phyloP scores from a whole-genome alignment of 306 rosid species.

The Crotalaria pallida region DNA sequence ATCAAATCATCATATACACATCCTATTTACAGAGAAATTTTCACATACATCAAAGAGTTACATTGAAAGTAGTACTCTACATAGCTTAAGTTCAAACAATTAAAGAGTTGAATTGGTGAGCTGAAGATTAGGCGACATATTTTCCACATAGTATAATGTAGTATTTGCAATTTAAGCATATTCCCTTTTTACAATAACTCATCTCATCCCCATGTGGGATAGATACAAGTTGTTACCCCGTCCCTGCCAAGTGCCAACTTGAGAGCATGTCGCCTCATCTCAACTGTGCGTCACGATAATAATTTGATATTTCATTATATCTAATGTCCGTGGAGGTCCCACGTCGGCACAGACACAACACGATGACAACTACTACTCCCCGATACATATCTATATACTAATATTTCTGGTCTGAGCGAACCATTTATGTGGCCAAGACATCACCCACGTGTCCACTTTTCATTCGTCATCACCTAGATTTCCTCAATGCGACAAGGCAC shows the following conservation, averaged over 20 bases:
- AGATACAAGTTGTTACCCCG: background rate
- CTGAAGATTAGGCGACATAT: background rate
- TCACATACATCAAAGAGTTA: too few relatives aligned
- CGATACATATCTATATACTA: slow-evolving; percentile 12
- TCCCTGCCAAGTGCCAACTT: slow-evolving; percentile 19
- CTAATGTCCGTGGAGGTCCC: slow-evolving; percentile 40
- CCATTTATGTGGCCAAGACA: slow-evolving; percentile 31
- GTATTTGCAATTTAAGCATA: too few relatives aligned
- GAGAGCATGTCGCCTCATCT: slow-evolving; percentile 33
- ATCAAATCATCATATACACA: too few relatives aligned
- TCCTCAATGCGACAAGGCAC: slow-evolving; percentile 33
- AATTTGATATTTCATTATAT: background rate
- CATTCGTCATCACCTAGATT: slow-evolving; percentile 52
- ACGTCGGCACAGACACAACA: slow-evolving; percentile 57
- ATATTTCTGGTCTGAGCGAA: slow-evolving; percentile 14
- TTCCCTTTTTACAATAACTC: background rate
- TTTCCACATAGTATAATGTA: too few relatives aligned
- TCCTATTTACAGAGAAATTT: too few relatives aligned
- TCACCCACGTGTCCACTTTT: slow-evolving; percentile 34
- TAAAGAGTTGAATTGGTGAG: background rate
- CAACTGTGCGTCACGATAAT: background rate
- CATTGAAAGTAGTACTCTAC: background rate
- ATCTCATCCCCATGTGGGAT: background rate
- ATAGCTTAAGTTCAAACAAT: background rate
- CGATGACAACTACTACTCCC: slow-evolving; percentile 44